Evolutionary conservation across 164 flowering plant genomes (phyloP), one percentile per base, ranked within the genome.

Genomic region (Nymphaea thermarum): DNA sequence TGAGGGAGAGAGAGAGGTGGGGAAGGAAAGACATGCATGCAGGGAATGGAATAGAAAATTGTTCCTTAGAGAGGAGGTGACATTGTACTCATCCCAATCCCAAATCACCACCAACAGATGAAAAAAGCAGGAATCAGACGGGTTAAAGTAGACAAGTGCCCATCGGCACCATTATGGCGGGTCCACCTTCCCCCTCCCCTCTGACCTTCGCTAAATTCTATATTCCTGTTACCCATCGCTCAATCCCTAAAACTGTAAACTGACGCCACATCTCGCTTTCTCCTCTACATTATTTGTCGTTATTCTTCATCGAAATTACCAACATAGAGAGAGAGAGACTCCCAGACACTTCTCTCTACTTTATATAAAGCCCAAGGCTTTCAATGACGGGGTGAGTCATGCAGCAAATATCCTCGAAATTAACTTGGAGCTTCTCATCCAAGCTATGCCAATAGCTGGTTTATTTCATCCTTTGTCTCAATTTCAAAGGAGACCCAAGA

Each of bases 401-500:
- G 3, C 57, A 10, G 57, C 57, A 51, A 51, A 15, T 15, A 8
- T 15, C 14, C 57, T 51, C 14, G 12, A 51, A 51, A 15, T 15
- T 15, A 51, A 51, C 8, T 14, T 47, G 7, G 55, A 6, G 55
- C 12, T 66, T 17, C 25, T 5, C 45, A 43, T n/a, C 25, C 65
- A 64, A 64, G 62, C 69, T 63, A 62, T 63, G 70, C 67, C 70
- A 67, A 42, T 68, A 43, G 61, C 66, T 42, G 60, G 70, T 43
- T 69, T 75, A 65, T 44, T 53, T 59, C 73, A 76, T 25, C 44
- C 64, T 60, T 66, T 70, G 55, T 63, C 62, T 5, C 66, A 64
- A 43, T 51, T 69, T 63, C 45, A 18, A 6, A 64, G 43, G 67
- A 70, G 45, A 55, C 62, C 69, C 62, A 67, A 53, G 64, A 68